Conservation (phyloP, 495 filamentous ascomycete genomes). For the Aspergillus cavernicola region DNA sequence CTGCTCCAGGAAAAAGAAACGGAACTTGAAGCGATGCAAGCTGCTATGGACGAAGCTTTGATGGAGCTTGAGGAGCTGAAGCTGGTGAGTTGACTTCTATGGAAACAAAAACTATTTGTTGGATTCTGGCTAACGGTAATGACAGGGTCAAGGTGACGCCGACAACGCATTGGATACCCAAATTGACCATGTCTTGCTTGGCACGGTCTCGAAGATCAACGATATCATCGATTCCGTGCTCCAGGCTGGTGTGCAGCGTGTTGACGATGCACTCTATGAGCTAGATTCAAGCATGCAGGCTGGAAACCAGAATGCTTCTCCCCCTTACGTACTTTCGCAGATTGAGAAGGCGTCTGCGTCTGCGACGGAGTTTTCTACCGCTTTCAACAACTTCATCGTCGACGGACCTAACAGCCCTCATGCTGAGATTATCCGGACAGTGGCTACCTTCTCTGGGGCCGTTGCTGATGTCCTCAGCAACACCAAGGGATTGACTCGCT, state of each 20-base stretch:
- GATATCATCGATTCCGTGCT: conserved; percentile 97
- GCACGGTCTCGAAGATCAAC: conserved; percentile 87
- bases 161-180: conserved; percentile 85
- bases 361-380: conserved; percentile 92
- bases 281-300: conserved; percentile 97
- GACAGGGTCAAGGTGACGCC: conserved; percentile 63
- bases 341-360: conserved; percentile 95
- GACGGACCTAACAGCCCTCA: conserved; percentile 93
- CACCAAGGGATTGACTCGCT: conserved; percentile 89
- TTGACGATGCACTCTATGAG: conserved; percentile 96
- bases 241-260: conserved; percentile 86
- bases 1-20: conserved; percentile 89
- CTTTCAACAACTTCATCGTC: conserved; percentile 96
- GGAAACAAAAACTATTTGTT: not conserved
- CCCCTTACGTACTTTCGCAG: conserved; percentile 92
- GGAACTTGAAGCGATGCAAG: conserved; percentile 94
- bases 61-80: conserved; percentile 84
- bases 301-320: conserved; percentile 95
- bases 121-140: not conserved
- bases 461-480: conserved; percentile 93
- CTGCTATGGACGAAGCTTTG: conserved; percentile 92
- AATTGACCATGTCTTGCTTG: conserved; percentile 80
- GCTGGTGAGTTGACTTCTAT: conserved; percentile 35
- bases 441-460: conserved; percentile 83
- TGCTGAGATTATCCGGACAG: conserved; percentile 86